These are phyloP conservation scores for Lentinula sp. DNA, from an alignment of 768 basidiomycete species.

Conservation along the genomic window DNA sequence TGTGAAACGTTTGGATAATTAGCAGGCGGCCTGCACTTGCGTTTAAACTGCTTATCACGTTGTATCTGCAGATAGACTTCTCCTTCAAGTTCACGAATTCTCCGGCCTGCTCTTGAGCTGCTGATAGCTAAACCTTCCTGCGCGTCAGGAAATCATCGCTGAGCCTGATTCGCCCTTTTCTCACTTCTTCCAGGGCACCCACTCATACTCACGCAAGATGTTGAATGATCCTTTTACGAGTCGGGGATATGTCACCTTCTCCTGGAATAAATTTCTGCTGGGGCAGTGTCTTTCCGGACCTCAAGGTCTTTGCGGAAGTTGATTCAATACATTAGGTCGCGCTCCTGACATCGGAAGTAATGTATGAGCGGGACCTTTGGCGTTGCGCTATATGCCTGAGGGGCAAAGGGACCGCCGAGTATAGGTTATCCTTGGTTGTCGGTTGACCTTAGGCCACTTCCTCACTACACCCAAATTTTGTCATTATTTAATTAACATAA, in stretches of 20 bases:
- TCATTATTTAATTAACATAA: background rate
- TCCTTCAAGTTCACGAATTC: background rate
- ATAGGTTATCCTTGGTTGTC: background rate
- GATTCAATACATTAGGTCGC: background rate
- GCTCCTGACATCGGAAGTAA: background rate
- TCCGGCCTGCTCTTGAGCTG: background rate
- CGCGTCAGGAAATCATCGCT: background rate
- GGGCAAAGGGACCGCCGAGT: background rate
- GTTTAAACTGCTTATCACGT: background rate
- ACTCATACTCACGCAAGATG: background rate
- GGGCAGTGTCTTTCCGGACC: background rate
- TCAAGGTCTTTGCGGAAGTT: background rate
- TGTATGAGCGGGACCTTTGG: too few relatives aligned
- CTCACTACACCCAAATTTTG: too few relatives aligned
- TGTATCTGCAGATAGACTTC: background rate
- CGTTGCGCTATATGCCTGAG: background rate
- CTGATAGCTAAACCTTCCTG: background rate
- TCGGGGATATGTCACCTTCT: background rate
- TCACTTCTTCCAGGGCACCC: background rate
- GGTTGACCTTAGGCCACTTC: background rate
- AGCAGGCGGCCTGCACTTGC: background rate
- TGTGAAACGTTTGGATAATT: slow-evolving; percentile 26
- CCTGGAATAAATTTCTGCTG: background rate
- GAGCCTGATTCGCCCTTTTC: background rate
- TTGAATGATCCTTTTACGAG: background rate